Conservation (phyloP, 495 filamentous ascomycete species). For the Aspergillus leporis region DNA sequence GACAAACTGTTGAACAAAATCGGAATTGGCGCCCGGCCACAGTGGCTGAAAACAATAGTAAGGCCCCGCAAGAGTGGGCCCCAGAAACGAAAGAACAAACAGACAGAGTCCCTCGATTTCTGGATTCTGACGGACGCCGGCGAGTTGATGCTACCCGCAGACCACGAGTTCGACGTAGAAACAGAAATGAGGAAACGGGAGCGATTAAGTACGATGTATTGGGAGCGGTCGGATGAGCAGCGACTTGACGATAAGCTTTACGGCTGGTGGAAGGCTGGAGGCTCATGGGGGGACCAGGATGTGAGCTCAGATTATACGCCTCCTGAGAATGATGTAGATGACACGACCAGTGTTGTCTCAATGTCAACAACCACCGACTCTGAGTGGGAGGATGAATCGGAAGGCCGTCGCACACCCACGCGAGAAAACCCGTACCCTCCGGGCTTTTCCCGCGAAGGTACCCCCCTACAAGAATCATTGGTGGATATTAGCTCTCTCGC, state of each 20-base stretch:
- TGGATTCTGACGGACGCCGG: conserved; percentile 60
- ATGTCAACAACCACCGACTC: conserved; percentile 52
- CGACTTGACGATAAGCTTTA: conserved; percentile 74
- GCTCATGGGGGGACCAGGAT: conserved; percentile 81
- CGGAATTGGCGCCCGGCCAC: conserved; percentile 62
- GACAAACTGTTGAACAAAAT: conserved; percentile 57
- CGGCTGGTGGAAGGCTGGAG: conserved; percentile 74
- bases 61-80: conserved; percentile 23
- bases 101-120: conserved; percentile 50
- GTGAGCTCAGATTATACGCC: conserved; percentile 69
- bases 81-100: conserved; percentile 17
- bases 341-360: conserved; percentile 77
- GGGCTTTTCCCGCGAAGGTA: conserved; percentile 52
- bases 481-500: conserved; percentile 72
- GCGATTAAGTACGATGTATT: conserved; percentile 31
- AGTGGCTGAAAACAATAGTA: conserved; percentile 53
- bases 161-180: conserved; percentile 75
- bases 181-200: conserved; percentile 64
- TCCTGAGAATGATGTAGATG: conserved; percentile 58
- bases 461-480: conserved; percentile 60
- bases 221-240: conserved; percentile 54
- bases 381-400: conserved; percentile 57
- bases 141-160: conserved; percentile 54
- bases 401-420: conserved; percentile 79
- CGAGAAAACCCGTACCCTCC: conserved; percentile 45